Base-by-base conservation (phyloP, 208 protist genomes). In the Leishmania guyanensis region DNA sequence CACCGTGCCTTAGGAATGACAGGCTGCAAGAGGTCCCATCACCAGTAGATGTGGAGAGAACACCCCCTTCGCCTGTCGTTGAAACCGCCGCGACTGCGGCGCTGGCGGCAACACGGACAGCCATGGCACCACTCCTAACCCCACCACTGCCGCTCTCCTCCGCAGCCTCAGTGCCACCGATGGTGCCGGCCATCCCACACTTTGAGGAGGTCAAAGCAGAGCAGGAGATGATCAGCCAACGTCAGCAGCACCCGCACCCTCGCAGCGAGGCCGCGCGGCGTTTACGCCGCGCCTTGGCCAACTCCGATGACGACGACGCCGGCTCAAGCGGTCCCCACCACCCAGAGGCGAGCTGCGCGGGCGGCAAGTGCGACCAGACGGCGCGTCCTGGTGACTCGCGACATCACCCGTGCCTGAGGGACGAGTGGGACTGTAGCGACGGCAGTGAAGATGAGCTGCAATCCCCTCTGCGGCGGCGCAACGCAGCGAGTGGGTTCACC, bases 221-320 rank as follows among this genome's bases (percentile, higher is more conserved):
- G 56, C 80, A 79, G 26, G 80, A 84, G 56, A 22, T 46, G n/a
- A n/a, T 54, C 39, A 17, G 26, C 33, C 54, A 33, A 1, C 71
- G 51, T 33, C 60, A 54, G 51, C 51, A 71, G 54, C 65, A 72
- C 20, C 77, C 64, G 3, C 77, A 79, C 66, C 73, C 77, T 1
- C 82, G 82, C 76, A 85, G 82, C 43, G 82, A 81, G 65, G 77
- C 62, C 8, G 82, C 77, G 51, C 73, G 76, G 56, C 60, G 65
- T 6, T 48, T 65, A 56, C 39, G 4, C 6, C 54, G 68, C 14
- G 64, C 64, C 14, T 29, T 78, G n/a, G 5, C 22, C 66, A 70
- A 65, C 69, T 77, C 70, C 36, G 77, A 78, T 16, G 81, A 71
- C 22, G 71, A 81, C 4, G 65, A 82, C 2, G 64, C 53, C 14